Evolutionary conservation across 306 rosid genomes (phyloP), one percentile per base, ranked within the genome.

Genomic region (Quercus agrifolia): DNA sequence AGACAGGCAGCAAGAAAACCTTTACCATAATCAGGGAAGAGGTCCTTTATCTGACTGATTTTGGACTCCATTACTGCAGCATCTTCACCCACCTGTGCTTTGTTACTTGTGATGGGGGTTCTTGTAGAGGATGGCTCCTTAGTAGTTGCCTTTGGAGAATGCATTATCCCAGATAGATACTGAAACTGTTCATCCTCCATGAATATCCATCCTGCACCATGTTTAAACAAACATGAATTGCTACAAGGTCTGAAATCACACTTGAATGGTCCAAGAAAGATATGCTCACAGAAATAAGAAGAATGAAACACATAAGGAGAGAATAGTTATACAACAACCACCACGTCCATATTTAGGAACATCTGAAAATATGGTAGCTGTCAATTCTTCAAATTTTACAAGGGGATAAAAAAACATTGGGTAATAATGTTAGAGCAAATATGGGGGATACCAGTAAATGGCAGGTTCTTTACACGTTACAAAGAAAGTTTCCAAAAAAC

Each of bases 11-110:
- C 86, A 74, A 93, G 71, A 81, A 88, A 93, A 44, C 98, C 98
- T 88, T 87, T 88, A 46, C 97, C 99, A 89, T 85, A 96, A 75
- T 91, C 99, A 72, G 98, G 99, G 76, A 93, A 93, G 6, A 93
- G 85, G 75, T 96, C 99, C 89, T 87, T 91, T 74, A 96, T 89
- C 85, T 96, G 99, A 89, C 96, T 90, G 82, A 96, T 93, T 81
- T 86, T 93, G 38, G 99, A 96, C 82, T 93, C 97, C 61, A 84
- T 41, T 67, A 96, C 87, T 3, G 86, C 98, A 77, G 89, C 81
- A 85, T 90, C 90, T 82, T 90, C 99, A 79, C 89, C 94, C 69
- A 72, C 79, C 74, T 82, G 88, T 74, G 80, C 78, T 79, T 80
- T 56, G 79, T 85, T 85, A 71, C 80, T 85, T 3, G 82, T 70